These are phyloP conservation scores for Cucumis cinereus DNA, from an alignment of 306 rosid species.

Conservation along the genomic window DNA sequence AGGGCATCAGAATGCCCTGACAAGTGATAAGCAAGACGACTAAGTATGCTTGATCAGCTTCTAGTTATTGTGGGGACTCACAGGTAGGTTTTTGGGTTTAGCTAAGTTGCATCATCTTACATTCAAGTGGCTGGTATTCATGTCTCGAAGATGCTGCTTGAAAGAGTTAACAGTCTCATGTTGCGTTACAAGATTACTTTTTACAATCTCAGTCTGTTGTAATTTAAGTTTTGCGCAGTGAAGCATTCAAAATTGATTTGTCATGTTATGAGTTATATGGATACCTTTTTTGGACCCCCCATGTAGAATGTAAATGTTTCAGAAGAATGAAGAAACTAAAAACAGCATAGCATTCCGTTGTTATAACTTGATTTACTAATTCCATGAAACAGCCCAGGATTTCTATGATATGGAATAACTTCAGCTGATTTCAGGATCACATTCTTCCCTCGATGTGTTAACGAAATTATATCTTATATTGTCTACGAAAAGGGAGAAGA, in stretches of 20 bases:
- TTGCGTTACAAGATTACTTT: neutral
- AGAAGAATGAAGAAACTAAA: neutral
- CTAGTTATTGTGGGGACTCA: neutral
- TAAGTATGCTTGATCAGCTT: neutral
- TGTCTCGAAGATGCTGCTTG: neutral
- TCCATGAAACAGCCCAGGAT: neutral
- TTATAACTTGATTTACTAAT: neutral
- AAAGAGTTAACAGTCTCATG: neutral
- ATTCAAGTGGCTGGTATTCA: conserved; percentile 4
- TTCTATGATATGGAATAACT: neutral
- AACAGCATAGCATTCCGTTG: neutral
- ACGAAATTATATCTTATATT: neutral
- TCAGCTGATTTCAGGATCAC: neutral
- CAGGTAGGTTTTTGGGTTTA: neutral
- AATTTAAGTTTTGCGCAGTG: neutral
- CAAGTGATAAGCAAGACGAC: conserved; percentile 15
- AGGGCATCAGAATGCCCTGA: conserved; percentile 82
- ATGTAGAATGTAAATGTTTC: conserved; percentile 4
- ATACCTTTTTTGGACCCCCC: neutral
- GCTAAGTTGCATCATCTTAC: neutral
- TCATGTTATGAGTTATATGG: neutral
- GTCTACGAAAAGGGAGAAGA: neutral
- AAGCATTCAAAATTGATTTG: neutral
- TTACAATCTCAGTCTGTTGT: neutral
- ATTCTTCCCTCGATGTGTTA: neutral